phyloP scores from a whole-genome alignment of 495 filamentous ascomycete species.

The Massariosphaeria phaeospora region DNA sequence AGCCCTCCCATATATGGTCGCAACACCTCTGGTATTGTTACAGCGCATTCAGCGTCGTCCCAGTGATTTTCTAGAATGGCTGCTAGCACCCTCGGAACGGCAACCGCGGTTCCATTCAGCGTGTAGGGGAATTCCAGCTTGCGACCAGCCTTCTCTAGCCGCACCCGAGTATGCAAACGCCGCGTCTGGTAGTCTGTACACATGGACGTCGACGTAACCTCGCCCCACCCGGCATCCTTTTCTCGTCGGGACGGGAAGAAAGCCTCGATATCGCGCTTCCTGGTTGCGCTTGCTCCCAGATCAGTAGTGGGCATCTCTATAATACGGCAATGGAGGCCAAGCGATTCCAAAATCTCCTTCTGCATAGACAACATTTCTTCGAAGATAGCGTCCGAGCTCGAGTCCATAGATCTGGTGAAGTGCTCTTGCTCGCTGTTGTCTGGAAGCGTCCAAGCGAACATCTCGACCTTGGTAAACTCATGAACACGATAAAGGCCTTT shows the following conservation, averaged over 20 bases:
- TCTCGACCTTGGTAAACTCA: constrained; percentile 97
- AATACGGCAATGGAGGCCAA: constrained; percentile 80
- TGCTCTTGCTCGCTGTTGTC: constrained; percentile 29
- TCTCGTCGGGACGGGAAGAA: constrained; percentile 79
- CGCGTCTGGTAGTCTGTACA: constrained; percentile 94
- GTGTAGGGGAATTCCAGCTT: constrained; percentile 58
- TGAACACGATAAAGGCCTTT: constrained; percentile 98
- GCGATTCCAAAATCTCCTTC: constrained; percentile 66
- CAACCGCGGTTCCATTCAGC: constrained; percentile 89
- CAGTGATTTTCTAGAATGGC: constrained; percentile 92
- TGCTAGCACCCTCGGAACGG: constrained; percentile 82
- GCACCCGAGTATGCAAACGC: constrained; percentile 67
- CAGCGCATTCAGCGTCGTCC: constrained; percentile 50
- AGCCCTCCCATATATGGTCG: constrained; percentile 33
- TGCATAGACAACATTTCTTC: constrained; percentile 80
- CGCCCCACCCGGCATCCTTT: constrained; percentile 80
- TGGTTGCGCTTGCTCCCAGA: constrained; percentile 76
- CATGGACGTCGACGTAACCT: constrained; percentile 83
- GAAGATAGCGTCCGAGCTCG: constrained; percentile 50
- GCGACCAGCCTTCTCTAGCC: constrained; percentile 46
- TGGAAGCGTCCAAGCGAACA: constrained; percentile 80
- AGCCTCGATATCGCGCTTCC: constrained; percentile 90
- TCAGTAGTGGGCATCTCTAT: constrained; percentile 89
- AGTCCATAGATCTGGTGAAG: constrained; percentile 14
- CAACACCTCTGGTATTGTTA: constrained; percentile 32